Base-by-base conservation (phyloP, 257 asterid species). In the Verbena officinalis region DNA sequence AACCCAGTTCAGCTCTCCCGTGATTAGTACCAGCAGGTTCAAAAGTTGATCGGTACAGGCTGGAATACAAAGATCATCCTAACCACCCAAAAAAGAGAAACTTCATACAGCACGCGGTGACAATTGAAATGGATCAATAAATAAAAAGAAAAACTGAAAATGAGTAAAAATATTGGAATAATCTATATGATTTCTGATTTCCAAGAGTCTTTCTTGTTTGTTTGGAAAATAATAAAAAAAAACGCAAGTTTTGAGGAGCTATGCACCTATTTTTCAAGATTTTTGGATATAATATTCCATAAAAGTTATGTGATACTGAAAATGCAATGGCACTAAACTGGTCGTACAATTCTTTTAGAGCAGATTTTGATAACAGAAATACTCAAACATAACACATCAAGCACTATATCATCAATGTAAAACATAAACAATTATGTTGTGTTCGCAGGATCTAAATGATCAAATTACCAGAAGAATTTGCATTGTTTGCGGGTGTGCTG, bases 401-500 rank as follows among this genome's bases (percentile, higher is more conserved):
- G 30, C 53, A 67, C 36, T 38, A 30, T 33, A 62, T 9, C 9
- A 44, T 58, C 51, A 62, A 55, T 12, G 16, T 21, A 48, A 45
- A 31, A 17, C 14, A 38, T 19, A 14, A 21, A 22, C 20, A 24
- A 40, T 52, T 38, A 12, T 45, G 33, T 46, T 49, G 40, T 65
- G 39, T 22, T 9, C 33, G 51, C 40, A 54, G 39, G 50, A 45
- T 65, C 20, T 48, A 27, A 71, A 59, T 60, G 23, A 59, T 54
- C 9, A 54, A 62, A 64, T 77, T 88, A 91, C 98, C 98, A 91
- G 80, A 81, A 91, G 97, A 81, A 86, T 76, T 62, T 87, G 92
- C 99, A 93, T 93, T 31, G 99, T 91, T 69, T 93, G 99, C 15
- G 91, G 96, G 70, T 93, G 99, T 33, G 92, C 97, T 12, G 97